Percentiles rank a stretch among this genome's conserved stretches.
phyloP scores from a whole-genome alignment of 2,329 filamentous ascomycete genomes.

The Nemania sp. region DNA sequence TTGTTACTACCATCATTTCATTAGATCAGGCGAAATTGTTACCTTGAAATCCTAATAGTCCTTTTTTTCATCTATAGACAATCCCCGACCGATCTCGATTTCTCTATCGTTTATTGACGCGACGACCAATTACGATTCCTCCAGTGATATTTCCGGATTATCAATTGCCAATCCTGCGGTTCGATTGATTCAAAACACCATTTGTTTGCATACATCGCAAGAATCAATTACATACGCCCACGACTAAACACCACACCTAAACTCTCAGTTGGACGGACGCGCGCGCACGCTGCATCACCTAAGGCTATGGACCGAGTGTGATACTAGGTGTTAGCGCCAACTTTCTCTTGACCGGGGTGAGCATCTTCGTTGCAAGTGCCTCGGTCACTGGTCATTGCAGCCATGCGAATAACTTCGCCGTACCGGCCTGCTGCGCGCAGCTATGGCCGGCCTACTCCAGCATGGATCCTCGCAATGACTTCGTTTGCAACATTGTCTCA shows the following conservation, averaged over 20 bases:
- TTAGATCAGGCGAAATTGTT: conserved; percentile 1
- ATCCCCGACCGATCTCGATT: conserved; percentile 10
- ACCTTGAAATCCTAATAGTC: conserved; percentile 28
- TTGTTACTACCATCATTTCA: conserved; percentile 16
- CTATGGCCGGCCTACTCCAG: conserved; percentile 34
- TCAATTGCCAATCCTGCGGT: background rate
- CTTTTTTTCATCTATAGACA: conserved; percentile 22
- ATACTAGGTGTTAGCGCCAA: conserved; percentile 38
- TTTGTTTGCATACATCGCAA: conserved; percentile 14
- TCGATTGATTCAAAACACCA: conserved; percentile 21
- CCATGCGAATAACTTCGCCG: conserved; percentile 63
- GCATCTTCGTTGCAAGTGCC: conserved; percentile 35
- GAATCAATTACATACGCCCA: conserved; percentile 10
- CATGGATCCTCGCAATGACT: conserved; percentile 56
- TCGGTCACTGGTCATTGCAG: conserved; percentile 46
- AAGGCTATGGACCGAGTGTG: conserved; percentile 49
- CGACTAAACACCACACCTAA: background rate
- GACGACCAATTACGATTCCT: conserved; percentile 10
- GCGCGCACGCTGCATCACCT: conserved; percentile 34
- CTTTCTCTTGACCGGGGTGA: conserved; percentile 46
- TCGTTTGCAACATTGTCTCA: conserved; percentile 58
- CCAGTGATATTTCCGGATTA: conserved; percentile 12
- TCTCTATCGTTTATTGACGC: background rate
- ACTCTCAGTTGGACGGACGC: background rate
- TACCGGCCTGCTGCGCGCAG: conserved; percentile 58